A percentile compares a stretch with the other conserved stretches of the same genome.
Evolutionary conservation across 768 basidiomycete species (phyloP).

Genomic region (Rubroboletus satanas): DNA sequence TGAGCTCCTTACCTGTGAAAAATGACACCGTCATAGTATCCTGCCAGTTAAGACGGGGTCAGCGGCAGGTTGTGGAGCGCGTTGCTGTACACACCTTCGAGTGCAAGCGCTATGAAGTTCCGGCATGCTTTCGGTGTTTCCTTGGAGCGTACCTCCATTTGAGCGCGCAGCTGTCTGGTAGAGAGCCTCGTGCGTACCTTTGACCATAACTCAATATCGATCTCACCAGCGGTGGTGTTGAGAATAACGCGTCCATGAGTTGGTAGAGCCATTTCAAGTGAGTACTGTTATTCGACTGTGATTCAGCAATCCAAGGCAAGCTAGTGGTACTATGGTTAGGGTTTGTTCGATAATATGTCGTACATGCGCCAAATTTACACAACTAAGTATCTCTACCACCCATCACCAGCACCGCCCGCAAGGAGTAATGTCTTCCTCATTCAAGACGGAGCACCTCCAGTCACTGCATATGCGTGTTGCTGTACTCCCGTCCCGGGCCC

Average conservation of each 20-base stretch:
- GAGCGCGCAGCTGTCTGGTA: not conserved
- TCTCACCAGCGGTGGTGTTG: slow-evolving; percentile 84
- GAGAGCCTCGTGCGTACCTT: slow-evolving; percentile 50
- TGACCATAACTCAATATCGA: slow-evolving; percentile 90
- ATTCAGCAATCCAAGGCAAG: not conserved
- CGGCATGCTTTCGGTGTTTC: slow-evolving; percentile 95
- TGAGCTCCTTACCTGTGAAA: slow-evolving; percentile 72
- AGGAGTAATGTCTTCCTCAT: not conserved
- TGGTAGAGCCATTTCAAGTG: slow-evolving; percentile 65
- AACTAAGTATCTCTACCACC: not conserved
- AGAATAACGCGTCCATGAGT: slow-evolving; percentile 84
- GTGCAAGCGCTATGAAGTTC: slow-evolving; percentile 82
- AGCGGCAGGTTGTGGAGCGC: not conserved
- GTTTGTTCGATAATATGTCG: slow-evolving; percentile 6
- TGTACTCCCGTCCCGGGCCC: slow-evolving; percentile 19
- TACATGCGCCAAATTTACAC: not conserved
- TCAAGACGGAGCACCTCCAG: slow-evolving; percentile 17
- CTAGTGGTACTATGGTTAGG: slow-evolving; percentile 18
- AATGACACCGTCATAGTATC: slow-evolving; percentile 94
- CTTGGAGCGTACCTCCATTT: slow-evolving; percentile 31
- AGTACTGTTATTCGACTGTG: not conserved
- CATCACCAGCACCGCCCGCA: not conserved
- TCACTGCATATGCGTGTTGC: slow-evolving; percentile 22
- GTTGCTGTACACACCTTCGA: slow-evolving; percentile 68
- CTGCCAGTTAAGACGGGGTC: slow-evolving; percentile 37